Percentiles rank a stretch among this genome's conserved stretches.
Evolutionary conservation across 2,329 filamentous ascomycete genomes (phyloP).

Genomic region (Penicillium sp.): DNA sequence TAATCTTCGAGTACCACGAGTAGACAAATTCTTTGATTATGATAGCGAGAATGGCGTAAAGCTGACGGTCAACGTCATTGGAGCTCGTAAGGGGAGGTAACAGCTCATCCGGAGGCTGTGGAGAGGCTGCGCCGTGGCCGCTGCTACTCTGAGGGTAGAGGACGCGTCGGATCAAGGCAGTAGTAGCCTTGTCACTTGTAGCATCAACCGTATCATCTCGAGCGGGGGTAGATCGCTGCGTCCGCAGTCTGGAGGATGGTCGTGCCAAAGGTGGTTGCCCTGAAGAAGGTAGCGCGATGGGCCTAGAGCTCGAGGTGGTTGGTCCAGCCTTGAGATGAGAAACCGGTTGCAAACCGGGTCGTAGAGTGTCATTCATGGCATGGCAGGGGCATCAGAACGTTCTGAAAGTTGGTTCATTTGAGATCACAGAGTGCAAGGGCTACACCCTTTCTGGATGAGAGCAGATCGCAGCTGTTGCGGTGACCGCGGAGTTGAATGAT

Average conservation of each 20-base stretch:
- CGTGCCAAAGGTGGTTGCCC: slow-evolving; percentile 30
- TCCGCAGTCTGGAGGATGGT: slow-evolving; percentile 33
- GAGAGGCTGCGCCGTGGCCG: slow-evolving; percentile 54
- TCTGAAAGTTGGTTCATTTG: background rate
- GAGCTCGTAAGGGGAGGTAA: slow-evolving; percentile 91
- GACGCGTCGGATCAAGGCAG: slow-evolving; percentile 76
- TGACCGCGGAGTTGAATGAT: slow-evolving; percentile 19
- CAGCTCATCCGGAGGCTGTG: slow-evolving; percentile 73
- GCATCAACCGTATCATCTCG: slow-evolving; percentile 49
- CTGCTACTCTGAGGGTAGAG: slow-evolving; percentile 68
- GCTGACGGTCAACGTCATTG: slow-evolving; percentile 87
- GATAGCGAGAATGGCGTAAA: slow-evolving; percentile 90
- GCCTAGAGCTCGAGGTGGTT: slow-evolving; percentile 40
- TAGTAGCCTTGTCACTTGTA: slow-evolving; percentile 76
- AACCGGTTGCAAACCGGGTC: slow-evolving; percentile 44
- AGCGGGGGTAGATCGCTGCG: slow-evolving; percentile 21
- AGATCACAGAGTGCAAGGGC: slow-evolving; percentile 4
- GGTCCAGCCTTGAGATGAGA: slow-evolving; percentile 40
- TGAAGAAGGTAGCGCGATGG: slow-evolving; percentile 31
- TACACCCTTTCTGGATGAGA: slow-evolving; percentile 5
- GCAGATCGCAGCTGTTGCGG: slow-evolving; percentile 6
- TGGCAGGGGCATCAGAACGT: slow-evolving; percentile 21
- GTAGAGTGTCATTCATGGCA: slow-evolving; percentile 43
- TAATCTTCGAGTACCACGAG: slow-evolving; percentile 91
- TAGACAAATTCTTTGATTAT: slow-evolving; percentile 88